Base-by-base conservation (phyloP, 306 rosid species). In the Psophocarpus tetragonolobus region DNA sequence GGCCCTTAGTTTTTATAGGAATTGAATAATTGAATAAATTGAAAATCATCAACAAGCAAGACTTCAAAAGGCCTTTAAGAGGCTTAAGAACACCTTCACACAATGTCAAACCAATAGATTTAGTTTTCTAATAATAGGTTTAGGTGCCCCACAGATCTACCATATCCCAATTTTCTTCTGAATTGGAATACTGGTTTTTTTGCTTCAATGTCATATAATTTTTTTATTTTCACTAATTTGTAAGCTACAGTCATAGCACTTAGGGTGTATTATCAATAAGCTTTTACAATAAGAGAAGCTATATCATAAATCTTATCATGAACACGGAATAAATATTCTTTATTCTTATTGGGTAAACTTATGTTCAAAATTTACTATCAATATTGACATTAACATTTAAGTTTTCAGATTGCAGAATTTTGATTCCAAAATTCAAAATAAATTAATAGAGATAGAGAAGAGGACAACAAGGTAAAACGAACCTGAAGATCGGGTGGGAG, bases 401-500 rank as follows among this genome's bases (percentile, higher is more conserved):
- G 18, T 30, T 50, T 26, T 51, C 24, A 53, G 54, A 68, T 38
- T 47, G 61, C 13, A 66, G 44, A 76, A 61, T 27, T 51, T 65
- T 48, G 21, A 36, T 18, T 61, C 18, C 14, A 18, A 17, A 9
- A 63, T 18, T 36, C 14, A 65, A 63, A 63, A 69, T n/a, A 68
- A 50, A 45, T 3, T 4, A 60, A 42, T 35, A 14, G 21, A 58
- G 44, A 38, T n/a, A n/a, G n/a, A 1, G 20, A 18, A 3, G 5
- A 64, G 27, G 56, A 2, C 26, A 30, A 50, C 32, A 39, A 60
- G 39, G 57, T 81, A 82, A 81, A 51, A n/a, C 68, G 32, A 84
- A 95, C 99, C 99, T 96, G 99, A 81, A 96, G 96, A 38, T 92
- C 99, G 12, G 99, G 99, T 24, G 99, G 99, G 51, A 96, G 99